Base-by-base conservation (phyloP, 208 protist genomes). In the Trichomonas vaginalis region DNA sequence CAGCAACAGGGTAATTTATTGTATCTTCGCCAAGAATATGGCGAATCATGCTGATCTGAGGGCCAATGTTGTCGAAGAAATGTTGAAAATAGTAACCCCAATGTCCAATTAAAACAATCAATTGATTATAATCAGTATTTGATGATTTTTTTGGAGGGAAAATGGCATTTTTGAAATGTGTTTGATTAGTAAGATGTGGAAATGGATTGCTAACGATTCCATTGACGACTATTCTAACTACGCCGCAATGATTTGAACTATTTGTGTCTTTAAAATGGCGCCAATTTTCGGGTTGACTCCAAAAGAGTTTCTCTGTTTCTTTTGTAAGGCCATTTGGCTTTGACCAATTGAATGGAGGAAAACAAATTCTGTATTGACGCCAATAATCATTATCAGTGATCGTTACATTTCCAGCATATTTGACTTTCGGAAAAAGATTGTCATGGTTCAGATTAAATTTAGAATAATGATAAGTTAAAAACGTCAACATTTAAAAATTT, bases 31-130 rank as follows among this genome's bases (percentile, higher is more conserved):
- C 45, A 8, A 56, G 15, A 17, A 51, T 0, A 56, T n/a, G 8
- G 39, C 12, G 17, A 37, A 40, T 45, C 2, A 92, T 0, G 51
- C 86, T 51, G 8, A 92, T 4, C 37, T 92, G 86, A 27, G 86
- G 86, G 0, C 86, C 86, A 51, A 92, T 92, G 27, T 92, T 92
- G 37, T 92, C 86, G 32, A 92, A 92, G 27, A 92, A 92, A 39
- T 92, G 86, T 39, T 92, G 86, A 39, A 92, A 92, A 92, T 92
- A 92, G 15, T 92, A 45, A 17, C 86, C 86, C 86, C 86, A 92
- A 51, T 92, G 86, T 23, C 86, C 86, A 39, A 45, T 51, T 21
- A 92, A 51, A n/a, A 92, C 56, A 51, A 92, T 17, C 21, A 92
- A 51, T 2, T 14, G 23, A 32, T 92, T 9, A 51, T 39, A 92